phyloP scores from a whole-genome alignment of 805 yeast species.

The Priceomyces castillae region DNA sequence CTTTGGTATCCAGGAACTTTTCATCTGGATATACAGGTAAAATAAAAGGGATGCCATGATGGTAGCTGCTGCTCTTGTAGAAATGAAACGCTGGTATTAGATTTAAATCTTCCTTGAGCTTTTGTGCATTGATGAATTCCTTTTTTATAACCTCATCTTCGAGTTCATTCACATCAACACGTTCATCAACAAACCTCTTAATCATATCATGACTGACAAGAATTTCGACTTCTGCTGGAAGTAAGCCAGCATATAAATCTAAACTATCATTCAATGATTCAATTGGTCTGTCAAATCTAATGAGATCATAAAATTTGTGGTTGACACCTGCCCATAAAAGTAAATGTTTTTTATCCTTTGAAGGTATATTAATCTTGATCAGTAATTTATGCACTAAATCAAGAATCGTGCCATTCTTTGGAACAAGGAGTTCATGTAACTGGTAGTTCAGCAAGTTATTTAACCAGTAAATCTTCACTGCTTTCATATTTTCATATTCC shows the following conservation, averaged over 20 bases:
- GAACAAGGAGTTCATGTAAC: slow-evolving; percentile 65
- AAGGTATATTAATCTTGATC: slow-evolving; percentile 50
- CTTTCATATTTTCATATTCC: slow-evolving; percentile 74
- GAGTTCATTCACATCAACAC: slow-evolving; percentile 20
- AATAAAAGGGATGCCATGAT: slow-evolving; percentile 85
- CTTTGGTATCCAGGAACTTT: slow-evolving; percentile 55
- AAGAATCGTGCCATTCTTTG: slow-evolving; percentile 54
- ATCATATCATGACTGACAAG: slow-evolving; percentile 35
- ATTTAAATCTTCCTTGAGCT: slow-evolving; percentile 29
- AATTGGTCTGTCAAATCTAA: slow-evolving; percentile 35
- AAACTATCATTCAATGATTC: slow-evolving; percentile 32
- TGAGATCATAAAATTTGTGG: slow-evolving; percentile 36
- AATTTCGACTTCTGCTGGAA: slow-evolving; percentile 42
- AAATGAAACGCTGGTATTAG: slow-evolving; percentile 73
- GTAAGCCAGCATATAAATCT: slow-evolving; percentile 41
- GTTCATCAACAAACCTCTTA: slow-evolving; percentile 20
- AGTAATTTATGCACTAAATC: slow-evolving; percentile 55
- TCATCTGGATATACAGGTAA: slow-evolving; percentile 73
- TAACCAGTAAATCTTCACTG: slow-evolving; percentile 68
- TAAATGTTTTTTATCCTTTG: slow-evolving; percentile 44
- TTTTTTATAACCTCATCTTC: slow-evolving; percentile 23
- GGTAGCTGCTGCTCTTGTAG: slow-evolving; percentile 59
- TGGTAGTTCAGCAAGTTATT: slow-evolving; percentile 68
- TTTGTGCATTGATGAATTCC: slow-evolving; percentile 23
- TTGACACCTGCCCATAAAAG: slow-evolving; percentile 57